Conservation (phyloP, 1,139 yeast genomes). For the Debaryomyces sp. region DNA sequence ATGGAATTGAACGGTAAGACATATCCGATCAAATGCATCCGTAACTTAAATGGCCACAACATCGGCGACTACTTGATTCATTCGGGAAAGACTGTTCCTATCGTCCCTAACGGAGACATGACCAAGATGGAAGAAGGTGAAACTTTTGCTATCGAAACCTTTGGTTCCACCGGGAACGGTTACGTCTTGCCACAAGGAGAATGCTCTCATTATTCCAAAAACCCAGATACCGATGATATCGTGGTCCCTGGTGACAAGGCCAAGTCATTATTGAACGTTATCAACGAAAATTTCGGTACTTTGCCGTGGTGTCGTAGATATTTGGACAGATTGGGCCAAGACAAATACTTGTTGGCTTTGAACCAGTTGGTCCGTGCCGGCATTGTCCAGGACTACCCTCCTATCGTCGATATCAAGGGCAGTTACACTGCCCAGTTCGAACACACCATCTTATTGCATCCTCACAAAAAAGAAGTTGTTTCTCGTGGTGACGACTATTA, state of each 20-base stretch:
- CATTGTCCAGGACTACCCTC: conserved; percentile 92
- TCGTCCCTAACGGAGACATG: conserved; percentile 87
- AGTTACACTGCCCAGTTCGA: conserved; percentile 95
- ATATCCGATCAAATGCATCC: conserved; percentile 83
- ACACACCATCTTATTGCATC: conserved; percentile 89
- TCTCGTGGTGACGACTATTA: conserved; percentile 93
- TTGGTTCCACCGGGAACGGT: conserved; percentile 96
- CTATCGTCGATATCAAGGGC: conserved; percentile 82
- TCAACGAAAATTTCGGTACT: conserved; percentile 85
- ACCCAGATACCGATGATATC: conserved; percentile 44
- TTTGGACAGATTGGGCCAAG: conserved; percentile 89
- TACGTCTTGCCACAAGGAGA: conserved; percentile 87
- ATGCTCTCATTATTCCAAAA: conserved; percentile 87
- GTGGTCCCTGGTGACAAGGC: conserved; percentile 66
- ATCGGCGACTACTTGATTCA: conserved; percentile 84
- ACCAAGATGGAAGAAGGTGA: conserved; percentile 99
- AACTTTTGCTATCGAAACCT: conserved; percentile 96
- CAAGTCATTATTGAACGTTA: conserved; percentile 62
- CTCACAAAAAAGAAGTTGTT: conserved; percentile 91
- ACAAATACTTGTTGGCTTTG: conserved; percentile 86
- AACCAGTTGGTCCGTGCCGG: conserved; percentile 86
- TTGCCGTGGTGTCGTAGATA: conserved; percentile 97
- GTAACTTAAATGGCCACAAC: conserved; percentile 93
- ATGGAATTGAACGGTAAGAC: conserved; percentile 86
- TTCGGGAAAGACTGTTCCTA: conserved; percentile 95